These are phyloP conservation scores for Corylus avellana DNA, from an alignment of 306 rosid species.

Conservation along the genomic window DNA sequence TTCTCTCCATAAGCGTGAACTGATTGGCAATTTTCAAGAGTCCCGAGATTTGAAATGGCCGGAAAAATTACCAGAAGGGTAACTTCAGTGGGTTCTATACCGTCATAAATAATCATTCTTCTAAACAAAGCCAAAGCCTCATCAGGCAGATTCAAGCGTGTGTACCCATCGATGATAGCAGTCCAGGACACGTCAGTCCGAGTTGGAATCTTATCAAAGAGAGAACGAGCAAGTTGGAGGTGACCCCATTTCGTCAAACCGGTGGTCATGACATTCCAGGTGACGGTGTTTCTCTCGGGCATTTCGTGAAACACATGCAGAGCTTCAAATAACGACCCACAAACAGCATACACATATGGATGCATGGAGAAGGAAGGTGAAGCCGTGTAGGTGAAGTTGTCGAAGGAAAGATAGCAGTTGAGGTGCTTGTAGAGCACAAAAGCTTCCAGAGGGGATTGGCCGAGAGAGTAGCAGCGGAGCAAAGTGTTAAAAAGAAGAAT, in stretches of 20 bases:
- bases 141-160: slow-evolving; percentile 43
- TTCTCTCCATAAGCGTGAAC: slow-evolving; percentile 68
- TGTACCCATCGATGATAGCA: slow-evolving; percentile 58
- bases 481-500: slow-evolving; percentile 56
- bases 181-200: slow-evolving; percentile 75
- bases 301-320: slow-evolving; percentile 52
- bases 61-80: slow-evolving; percentile 66
- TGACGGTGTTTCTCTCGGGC: slow-evolving; percentile 50
- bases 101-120: slow-evolving; percentile 50
- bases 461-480: slow-evolving; percentile 43
- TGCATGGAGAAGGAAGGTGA: slow-evolving; percentile 52
- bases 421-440: slow-evolving; percentile 36
- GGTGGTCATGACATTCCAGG: slow-evolving; percentile 70
- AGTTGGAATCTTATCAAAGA: slow-evolving; percentile 53
- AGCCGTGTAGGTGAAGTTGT: slow-evolving; percentile 47
- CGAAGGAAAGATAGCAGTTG: slow-evolving; percentile 18
- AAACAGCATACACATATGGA: slow-evolving; percentile 42
- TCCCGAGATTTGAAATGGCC: slow-evolving; percentile 57
- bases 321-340: slow-evolving; percentile 51
- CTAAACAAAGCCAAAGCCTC: slow-evolving; percentile 55
- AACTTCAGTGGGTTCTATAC: slow-evolving; percentile 55
- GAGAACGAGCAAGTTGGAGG: slow-evolving; percentile 47
- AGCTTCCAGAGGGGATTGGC: slow-evolving; percentile 42
- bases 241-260: slow-evolving; percentile 64
- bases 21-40: slow-evolving; percentile 50